A percentile compares a stretch with the other conserved stretches of the same genome.
phyloP scores from a whole-genome alignment of 2,329 filamentous ascomycete species.

The Pseudopithomyces chartarum region DNA sequence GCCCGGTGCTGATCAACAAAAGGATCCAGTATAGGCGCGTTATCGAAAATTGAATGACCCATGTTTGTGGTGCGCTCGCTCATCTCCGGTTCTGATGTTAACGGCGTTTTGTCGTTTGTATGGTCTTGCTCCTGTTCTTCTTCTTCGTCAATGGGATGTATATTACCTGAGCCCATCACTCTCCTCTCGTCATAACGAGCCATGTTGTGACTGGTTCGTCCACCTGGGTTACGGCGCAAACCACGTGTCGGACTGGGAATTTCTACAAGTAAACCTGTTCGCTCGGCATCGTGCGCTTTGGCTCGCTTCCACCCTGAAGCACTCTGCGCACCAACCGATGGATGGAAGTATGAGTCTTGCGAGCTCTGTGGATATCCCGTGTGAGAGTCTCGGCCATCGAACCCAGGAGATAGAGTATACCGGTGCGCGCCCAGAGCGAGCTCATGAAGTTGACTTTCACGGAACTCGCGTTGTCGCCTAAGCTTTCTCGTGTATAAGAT shows the following conservation, averaged over 20 bases:
- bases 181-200: slow-evolving; percentile 55
- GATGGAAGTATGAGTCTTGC: slow-evolving; percentile 34
- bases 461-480: slow-evolving; percentile 46
- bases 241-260: slow-evolving; percentile 56
- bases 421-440: slow-evolving; percentile 58
- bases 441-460: slow-evolving; percentile 61
- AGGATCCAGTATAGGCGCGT: slow-evolving; percentile 45
- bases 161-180: slow-evolving; percentile 57
- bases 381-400: slow-evolving; percentile 47
- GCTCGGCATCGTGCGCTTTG: slow-evolving; percentile 45
- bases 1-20: slow-evolving; percentile 47
- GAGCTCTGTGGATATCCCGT: slow-evolving; percentile 37
- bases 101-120: slow-evolving; percentile 19
- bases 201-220: slow-evolving; percentile 43
- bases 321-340: slow-evolving; percentile 23
- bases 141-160: slow-evolving; percentile 69
- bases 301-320: slow-evolving; percentile 39
- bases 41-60: slow-evolving; percentile 30
- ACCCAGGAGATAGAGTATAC: slow-evolving; percentile 40
- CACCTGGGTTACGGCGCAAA: slow-evolving; percentile 47
- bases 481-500: slow-evolving; percentile 53
- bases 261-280: slow-evolving; percentile 54
- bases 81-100: slow-evolving; percentile 31
- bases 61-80: slow-evolving; percentile 21
- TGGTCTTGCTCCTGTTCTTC: slow-evolving; percentile 55